A percentile compares a stretch with the other conserved stretches of the same genome.
Conservation (phyloP, 768 basidiomycete genomes). For the Pseudohyphozyma bogoriensis region DNA sequence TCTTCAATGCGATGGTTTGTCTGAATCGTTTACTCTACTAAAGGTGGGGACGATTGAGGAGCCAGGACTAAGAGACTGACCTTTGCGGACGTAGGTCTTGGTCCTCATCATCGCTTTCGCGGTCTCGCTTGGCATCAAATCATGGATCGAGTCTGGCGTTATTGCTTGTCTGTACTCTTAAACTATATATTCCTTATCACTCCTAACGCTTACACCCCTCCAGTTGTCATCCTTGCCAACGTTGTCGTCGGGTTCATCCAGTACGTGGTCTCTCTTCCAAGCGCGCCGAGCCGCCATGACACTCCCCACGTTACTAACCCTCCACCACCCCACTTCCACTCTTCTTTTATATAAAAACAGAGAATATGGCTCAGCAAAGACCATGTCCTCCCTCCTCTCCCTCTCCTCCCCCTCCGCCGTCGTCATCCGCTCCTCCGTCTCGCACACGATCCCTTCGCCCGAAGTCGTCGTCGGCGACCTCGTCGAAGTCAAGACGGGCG, state of each 20-base stretch:
- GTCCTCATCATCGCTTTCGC: constrained; percentile 39
- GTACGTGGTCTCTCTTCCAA: neutral
- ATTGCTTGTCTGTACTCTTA: constrained; percentile 38
- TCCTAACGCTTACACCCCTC: constrained; percentile 22
- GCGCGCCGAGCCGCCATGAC: neutral
- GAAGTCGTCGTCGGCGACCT: constrained; percentile 44
- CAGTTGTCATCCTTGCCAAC: constrained; percentile 38
- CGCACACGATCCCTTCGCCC: constrained; percentile 42
- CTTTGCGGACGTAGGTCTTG: constrained; percentile 28
- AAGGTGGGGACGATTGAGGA: too few relatives aligned
- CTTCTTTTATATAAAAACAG: too few relatives aligned
- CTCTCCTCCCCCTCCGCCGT: constrained; percentile 46
- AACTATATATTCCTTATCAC: too few relatives aligned
- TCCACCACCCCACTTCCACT: too few relatives aligned
- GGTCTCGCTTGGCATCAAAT: constrained; percentile 49
- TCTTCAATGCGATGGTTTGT: constrained; percentile 36
- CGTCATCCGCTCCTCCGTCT: constrained; percentile 44
- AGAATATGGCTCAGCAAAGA: constrained; percentile 47
- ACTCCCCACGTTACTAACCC: neutral
- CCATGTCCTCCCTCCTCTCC: constrained; percentile 47
- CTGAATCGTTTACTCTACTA: too few relatives aligned
- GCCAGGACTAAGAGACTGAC: neutral
- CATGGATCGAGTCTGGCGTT: constrained; percentile 49
- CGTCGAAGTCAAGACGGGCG: constrained; percentile 40
- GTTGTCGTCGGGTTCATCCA: constrained; percentile 44